Evolutionary conservation across 495 filamentous ascomycete species (phyloP), one percentile per base, ranked within the genome.

Genomic region (Neurospora tetrasperma): DNA sequence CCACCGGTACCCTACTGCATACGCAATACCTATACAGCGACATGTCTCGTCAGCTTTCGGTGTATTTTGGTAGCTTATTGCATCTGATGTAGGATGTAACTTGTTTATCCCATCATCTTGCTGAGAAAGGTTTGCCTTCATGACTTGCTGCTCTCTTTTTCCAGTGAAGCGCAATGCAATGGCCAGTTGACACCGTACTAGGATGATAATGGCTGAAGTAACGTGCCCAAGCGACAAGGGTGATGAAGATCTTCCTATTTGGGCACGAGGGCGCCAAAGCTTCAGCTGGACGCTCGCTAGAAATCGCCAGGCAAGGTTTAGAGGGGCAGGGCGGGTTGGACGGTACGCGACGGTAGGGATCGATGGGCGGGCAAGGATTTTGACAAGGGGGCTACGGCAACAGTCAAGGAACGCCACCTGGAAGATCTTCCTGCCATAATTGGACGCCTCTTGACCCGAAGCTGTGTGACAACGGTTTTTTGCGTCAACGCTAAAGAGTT

Each of bases 401-500:
- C 40, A 69, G 73, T 70, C 73, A 70, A 54, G 71, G 76, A 70
- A 74, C 75, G 77, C 77, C 78, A 79, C 78, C 35, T 35, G 42
- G 77, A 76, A 73, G 79, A 78, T 79, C 78, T 70, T 69, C 66
- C 11, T 20, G 3, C n/a, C 46, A 14, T 73, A 27, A 79, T 78
- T 78, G 78, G 77, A 73, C 73, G 74, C 75, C 78, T 76, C 74
- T 72, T 43, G 75, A 75, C 79, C 79, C 77, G 71, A 76, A 77
- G 78, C 75, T 79, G 80, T 82, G 76, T 76, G 80, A 80, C 80
- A 81, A 81, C 77, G 78, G 80, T 78, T 80, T 79, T 80, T 80
- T 78, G 79, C 77, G 80, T 77, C 75, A 80, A 81, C 77, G 79
- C 78, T 76, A 81, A 75, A 74, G 46, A 38, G 40, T 43, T 69